Evolutionary conservation across 2,329 filamentous ascomycete genomes (phyloP), one percentile per base, ranked within the genome.

Genomic region (Paramyrothecium roridum): DNA sequence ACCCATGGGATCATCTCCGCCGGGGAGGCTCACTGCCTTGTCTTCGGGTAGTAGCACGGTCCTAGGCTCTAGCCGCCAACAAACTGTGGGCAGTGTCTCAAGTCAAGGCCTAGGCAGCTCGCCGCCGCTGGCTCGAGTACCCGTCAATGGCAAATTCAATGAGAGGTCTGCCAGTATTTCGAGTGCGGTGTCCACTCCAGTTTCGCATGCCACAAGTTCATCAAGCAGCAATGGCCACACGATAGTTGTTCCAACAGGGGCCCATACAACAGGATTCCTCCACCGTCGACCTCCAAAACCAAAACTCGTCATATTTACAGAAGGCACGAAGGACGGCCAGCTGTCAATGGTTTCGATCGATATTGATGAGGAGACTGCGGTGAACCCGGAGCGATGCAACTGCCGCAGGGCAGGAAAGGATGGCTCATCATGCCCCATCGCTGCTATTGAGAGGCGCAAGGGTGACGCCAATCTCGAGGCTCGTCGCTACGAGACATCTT

Each of bases 311-410:
- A 53, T 73, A 8, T 73, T 71, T 50, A 71, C 69, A 0, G 63
- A 65, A 26, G 62, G 59, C 48, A 45, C 52, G 1, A 49, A 61
- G 22, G 61, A 58, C 1, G 60, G 61, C 17, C 59, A 55, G 26
- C 54, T 62, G 13, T 63, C 66, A 1, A 64, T 73, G 6, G 67
- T 72, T 16, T 63, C 65, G 8, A 53, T 73, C 3, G 62, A 69
- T 6, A 60, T 73, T 16, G 69, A 72, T 37, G 63, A 70, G 13
- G 61, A 67, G 12, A 70, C 66, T 8, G 58, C 62, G 8, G 61
- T 71, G 50, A 72, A 74, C 43, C 67, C 68, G 1, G 65, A 71
- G 22, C 64, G 65, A 6, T 73, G 70, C 56, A 65, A 70, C 22
- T 75, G 73, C 52, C 64, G 65, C 11, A 60, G 61, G 23, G 62